Percentiles rank a stretch among this genome's conserved stretches.
Conservation (phyloP, 805 yeast genomes). For the Cyberlindnera xishuangbannaensis region DNA sequence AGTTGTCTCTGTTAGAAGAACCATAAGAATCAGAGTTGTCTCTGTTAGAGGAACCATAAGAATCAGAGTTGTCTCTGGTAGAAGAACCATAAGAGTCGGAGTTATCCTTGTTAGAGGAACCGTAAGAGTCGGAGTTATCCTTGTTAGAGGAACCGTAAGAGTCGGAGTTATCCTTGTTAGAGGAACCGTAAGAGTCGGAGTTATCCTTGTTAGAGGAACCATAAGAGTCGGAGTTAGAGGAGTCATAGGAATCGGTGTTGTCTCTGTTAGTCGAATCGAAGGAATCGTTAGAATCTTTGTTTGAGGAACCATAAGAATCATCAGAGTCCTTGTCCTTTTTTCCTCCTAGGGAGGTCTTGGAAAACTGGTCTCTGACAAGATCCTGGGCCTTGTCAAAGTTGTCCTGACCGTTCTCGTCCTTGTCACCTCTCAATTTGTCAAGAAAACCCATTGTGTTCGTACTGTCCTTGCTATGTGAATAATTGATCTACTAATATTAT, state of each 20-base stretch:
- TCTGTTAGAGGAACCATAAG: conserved; percentile 2
- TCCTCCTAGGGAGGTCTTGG: conserved; percentile 5
- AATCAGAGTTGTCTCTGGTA: conserved; percentile 2
- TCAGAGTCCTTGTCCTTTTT: conserved; percentile 1
- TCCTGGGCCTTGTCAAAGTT: conserved; percentile 10
- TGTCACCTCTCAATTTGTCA: conserved; percentile 6
- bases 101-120: background rate
- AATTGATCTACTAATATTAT: background rate
- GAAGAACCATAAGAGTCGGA: conserved; percentile 4
- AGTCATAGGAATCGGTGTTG: conserved; percentile 4
- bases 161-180: background rate
- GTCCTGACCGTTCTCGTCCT: conserved; percentile 7
- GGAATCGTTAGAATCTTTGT: conserved; percentile 1
- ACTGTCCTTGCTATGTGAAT: too few relatives aligned
- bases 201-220: background rate
- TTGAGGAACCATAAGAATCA: conserved; percentile 3
- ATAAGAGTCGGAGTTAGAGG: conserved; percentile 1
- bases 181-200: conserved; percentile 3
- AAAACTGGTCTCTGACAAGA: conserved; percentile 4
- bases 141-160: conserved; percentile 3
- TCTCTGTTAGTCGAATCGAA: background rate
- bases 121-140: conserved; percentile 3
- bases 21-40: conserved; percentile 3
- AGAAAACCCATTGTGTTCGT: conserved; percentile 7
- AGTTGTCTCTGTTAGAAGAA: conserved; percentile 2